Conservation (phyloP, 306 rosid species). For the Fagus sylvatica region DNA sequence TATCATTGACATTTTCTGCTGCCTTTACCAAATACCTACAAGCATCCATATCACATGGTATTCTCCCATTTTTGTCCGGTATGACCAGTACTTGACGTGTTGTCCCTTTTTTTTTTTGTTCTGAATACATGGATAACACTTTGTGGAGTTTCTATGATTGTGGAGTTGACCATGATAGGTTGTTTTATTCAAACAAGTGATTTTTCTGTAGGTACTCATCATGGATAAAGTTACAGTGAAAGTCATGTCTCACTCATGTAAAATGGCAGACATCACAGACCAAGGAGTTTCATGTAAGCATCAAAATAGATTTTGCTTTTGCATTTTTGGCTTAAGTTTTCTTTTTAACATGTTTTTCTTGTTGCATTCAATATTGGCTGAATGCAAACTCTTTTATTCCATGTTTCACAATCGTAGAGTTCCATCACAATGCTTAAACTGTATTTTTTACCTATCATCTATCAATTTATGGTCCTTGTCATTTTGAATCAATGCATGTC, state of each 20-base stretch:
- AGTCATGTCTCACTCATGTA: constrained; percentile 94
- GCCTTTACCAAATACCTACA: neutral
- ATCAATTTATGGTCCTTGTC: constrained; percentile 5
- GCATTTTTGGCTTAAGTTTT: constrained; percentile 13
- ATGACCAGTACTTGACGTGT: neutral
- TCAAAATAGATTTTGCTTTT: neutral
- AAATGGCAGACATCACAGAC: constrained; percentile 97
- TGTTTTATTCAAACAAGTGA: neutral
- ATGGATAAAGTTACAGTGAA: constrained; percentile 95
- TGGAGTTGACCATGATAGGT: constrained; percentile 5
- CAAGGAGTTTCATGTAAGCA: constrained; percentile 92
- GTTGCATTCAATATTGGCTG: neutral
- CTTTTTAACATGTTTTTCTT: neutral
- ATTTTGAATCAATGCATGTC: neutral
- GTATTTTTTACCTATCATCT: neutral
- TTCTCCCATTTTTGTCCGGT: neutral
- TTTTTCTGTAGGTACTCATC: constrained; percentile 67
- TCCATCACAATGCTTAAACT: constrained; percentile 10
- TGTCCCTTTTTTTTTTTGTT: neutral
- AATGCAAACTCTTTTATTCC: constrained; percentile 1
- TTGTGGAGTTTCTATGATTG: too few species aligned
- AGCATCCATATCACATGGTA: neutral
- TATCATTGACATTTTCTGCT: too few species aligned
- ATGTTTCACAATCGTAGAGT: constrained; percentile 11
- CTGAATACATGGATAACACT: neutral